A percentile compares a stretch with the other conserved stretches of the same genome.
Conservation (phyloP, 805 yeast species). For the Kodamaea kakaduensis region DNA sequence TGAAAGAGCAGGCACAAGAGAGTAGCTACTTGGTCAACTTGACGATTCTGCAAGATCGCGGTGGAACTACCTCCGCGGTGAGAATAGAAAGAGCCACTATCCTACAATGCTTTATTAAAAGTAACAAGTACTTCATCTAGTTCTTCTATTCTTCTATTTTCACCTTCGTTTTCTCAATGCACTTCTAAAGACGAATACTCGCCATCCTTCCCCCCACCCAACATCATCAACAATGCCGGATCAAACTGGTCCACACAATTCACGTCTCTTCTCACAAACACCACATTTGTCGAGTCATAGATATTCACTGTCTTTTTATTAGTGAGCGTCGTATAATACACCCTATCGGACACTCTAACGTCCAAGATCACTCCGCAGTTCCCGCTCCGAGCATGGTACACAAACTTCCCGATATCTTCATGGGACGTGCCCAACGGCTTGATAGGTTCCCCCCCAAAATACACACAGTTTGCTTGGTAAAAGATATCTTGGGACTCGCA, state of each 20-base stretch:
- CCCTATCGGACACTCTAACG: background rate
- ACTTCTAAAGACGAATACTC: no score
- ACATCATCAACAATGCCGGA: background rate
- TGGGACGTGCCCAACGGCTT: background rate
- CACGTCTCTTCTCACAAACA: background rate
- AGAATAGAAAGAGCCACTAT: no score
- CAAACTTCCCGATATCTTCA: slow-evolving; percentile 1
- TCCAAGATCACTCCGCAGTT: slow-evolving; percentile 5
- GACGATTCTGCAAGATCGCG: no score
- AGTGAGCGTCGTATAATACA: slow-evolving; percentile 6
- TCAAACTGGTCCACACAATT: background rate
- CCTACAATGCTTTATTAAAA: no score
- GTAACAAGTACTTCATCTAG: no score
- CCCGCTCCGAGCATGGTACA: slow-evolving; percentile 1
- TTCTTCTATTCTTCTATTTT: background rate
- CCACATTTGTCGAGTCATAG: slow-evolving; percentile 4
- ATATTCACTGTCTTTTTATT: slow-evolving; percentile 3
- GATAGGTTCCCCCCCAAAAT: background rate
- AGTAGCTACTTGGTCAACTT: no score
- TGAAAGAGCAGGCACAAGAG: no score
- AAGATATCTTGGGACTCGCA: no score
- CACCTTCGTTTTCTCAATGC: background rate
- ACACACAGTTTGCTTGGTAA: background rate
- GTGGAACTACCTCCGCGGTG: no score
- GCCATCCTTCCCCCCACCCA: no score